A percentile compares a stretch with the other conserved stretches of the same genome.
Conservation (phyloP, 1,284 basidiomycete species). For the Ceratobasidium sp. region DNA sequence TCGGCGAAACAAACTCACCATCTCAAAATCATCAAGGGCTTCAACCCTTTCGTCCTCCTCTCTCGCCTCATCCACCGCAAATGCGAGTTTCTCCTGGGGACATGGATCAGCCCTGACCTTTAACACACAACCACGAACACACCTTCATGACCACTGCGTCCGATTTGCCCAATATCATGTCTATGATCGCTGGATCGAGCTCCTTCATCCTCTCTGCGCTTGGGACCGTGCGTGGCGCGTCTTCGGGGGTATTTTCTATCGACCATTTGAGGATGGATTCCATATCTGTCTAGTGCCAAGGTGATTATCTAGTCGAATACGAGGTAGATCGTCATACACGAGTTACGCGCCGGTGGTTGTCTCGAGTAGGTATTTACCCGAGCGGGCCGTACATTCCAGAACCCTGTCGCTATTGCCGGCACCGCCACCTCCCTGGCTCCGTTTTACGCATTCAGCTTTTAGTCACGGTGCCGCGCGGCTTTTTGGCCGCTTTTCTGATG, state of each 20-base stretch:
- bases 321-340: neutral
- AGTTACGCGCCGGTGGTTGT: neutral
- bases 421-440: constrained; percentile 2
- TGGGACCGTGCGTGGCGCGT: constrained; percentile 47
- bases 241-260: constrained; percentile 67
- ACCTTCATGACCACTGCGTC: constrained; percentile 87
- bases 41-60: constrained; percentile 76
- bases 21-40: constrained; percentile 95
- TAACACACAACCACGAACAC: neutral
- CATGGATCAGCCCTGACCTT: neutral
- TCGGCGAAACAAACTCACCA: constrained; percentile 68
- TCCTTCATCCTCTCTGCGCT: constrained; percentile 56
- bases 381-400: constrained; percentile 10
- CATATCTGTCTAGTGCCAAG: constrained; percentile 60
- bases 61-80: constrained; percentile 74
- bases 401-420: constrained; percentile 8
- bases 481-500: no score
- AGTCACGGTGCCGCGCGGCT: no score
- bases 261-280: constrained; percentile 81
- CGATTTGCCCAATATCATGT: constrained; percentile 86
- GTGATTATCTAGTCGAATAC: neutral
- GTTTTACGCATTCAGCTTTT: neutral
- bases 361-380: neutral
- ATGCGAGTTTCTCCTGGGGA: constrained; percentile 74
- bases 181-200: constrained; percentile 84